These are phyloP conservation scores for Escovopsis sp. DNA, from an alignment of 2,329 filamentous ascomycete genomes.

Conservation along the genomic window DNA sequence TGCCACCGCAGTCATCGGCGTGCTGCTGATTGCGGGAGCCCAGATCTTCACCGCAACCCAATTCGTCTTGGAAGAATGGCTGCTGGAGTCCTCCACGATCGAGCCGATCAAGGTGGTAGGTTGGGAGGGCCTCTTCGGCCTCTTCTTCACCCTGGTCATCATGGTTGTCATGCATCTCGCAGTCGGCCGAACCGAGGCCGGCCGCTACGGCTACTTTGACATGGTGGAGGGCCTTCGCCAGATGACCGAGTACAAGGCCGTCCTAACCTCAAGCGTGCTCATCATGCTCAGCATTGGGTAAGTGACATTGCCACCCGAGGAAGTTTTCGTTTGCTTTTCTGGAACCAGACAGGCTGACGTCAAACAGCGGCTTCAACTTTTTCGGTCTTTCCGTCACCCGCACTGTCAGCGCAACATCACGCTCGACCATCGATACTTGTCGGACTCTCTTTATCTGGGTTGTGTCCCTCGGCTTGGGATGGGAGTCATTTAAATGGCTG, in stretches of 20 bases:
- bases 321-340: neutral
- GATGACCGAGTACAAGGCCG: conserved; percentile 54
- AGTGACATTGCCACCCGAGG: conserved; percentile 1
- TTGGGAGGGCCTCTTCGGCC: conserved; percentile 92
- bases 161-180: conserved; percentile 70
- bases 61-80: conserved; percentile 90
- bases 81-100: conserved; percentile 50
- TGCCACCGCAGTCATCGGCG: conserved; percentile 56
- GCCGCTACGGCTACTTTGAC: conserved; percentile 77
- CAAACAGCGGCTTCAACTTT: conserved; percentile 81
- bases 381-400: conserved; percentile 91
- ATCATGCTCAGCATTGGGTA: conserved; percentile 99
- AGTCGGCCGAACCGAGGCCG: conserved; percentile 60
- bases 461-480: conserved; percentile 79
- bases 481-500: conserved; percentile 96
- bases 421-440: conserved; percentile 95
- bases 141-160: conserved; percentile 58
- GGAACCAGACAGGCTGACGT: conserved; percentile 3
- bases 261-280: conserved; percentile 64
- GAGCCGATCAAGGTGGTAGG: conserved; percentile 85
- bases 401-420: conserved; percentile 76
- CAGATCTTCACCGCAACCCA: conserved; percentile 96
- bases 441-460: conserved; percentile 97
- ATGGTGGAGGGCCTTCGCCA: conserved; percentile 72
- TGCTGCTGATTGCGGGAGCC: conserved; percentile 80